These are phyloP conservation scores for Sisymbrium irio DNA, from an alignment of 345 rosid species.

Conservation along the genomic window DNA sequence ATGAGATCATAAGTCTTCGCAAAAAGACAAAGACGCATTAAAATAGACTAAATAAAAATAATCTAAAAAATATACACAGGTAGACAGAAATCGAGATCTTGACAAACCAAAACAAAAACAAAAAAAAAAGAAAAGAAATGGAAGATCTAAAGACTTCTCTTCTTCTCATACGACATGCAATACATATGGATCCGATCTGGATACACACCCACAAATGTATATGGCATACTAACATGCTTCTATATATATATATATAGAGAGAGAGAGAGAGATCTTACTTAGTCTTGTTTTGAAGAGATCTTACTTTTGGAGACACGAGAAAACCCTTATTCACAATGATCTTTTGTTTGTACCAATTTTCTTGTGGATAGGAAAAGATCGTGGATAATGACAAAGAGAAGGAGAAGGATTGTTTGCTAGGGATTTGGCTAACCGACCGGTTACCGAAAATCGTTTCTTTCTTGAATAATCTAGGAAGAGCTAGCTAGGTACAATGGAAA, in stretches of 20 bases:
- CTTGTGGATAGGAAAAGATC: constrained; percentile 13
- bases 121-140: background rate
- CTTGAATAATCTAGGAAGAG: background rate
- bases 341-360: background rate
- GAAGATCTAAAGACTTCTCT: constrained; percentile 17
- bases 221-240: background rate
- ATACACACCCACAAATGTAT: constrained; percentile 3
- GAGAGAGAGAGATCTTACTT: constrained; percentile 24
- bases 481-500: constrained; percentile 16
- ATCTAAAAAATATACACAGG: background rate
- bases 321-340: constrained; percentile 33
- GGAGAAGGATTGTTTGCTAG: background rate
- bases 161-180: constrained; percentile 22
- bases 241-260: background rate
- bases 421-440: background rate
- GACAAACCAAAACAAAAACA: background rate
- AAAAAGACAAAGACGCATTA: constrained; percentile 13
- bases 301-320: constrained; percentile 18
- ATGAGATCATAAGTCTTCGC: constrained; percentile 29
- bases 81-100: constrained; percentile 5
- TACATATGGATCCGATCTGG: constrained; percentile 17
- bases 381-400: background rate
- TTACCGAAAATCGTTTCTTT: background rate
- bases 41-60: background rate
- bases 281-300: constrained; percentile 11